Percentiles rank a stretch among this genome's conserved stretches.
Evolutionary conservation across 2,329 filamentous ascomycete genomes (phyloP).

Genomic region (Trichoderma gracile): DNA sequence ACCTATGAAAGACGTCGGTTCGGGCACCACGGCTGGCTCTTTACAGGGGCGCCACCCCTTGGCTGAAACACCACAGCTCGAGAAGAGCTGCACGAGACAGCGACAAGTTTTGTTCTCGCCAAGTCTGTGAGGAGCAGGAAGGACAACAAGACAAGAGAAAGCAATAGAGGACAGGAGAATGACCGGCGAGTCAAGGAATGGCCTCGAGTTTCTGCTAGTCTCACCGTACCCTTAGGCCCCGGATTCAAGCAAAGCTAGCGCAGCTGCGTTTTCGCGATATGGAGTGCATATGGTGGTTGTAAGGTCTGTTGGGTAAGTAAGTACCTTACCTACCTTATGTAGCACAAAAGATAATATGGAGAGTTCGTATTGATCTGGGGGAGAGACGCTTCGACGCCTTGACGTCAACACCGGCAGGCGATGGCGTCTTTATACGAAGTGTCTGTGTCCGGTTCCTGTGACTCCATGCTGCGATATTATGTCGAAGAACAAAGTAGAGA

Average conservation of each 20-base stretch:
- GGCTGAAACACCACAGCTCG: not conserved
- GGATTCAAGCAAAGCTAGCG: slow-evolving; percentile 4
- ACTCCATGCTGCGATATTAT: not conserved
- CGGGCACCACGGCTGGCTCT: not conserved
- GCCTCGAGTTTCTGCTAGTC: not conserved
- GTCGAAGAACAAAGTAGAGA: not conserved
- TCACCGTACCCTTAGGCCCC: not conserved
- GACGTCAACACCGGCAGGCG: slow-evolving; percentile 9
- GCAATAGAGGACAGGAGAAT: not conserved
- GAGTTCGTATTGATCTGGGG: not conserved
- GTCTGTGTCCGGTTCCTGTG: not conserved
- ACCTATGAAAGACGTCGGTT: not conserved
- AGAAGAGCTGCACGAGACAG: not conserved
- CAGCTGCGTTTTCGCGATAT: not conserved
- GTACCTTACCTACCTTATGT: too few relatives aligned
- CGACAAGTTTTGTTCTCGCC: not conserved
- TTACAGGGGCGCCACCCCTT: not conserved
- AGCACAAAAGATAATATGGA: too few relatives aligned
- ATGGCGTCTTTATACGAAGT: slow-evolving; percentile 8
- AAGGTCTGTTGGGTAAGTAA: too few relatives aligned
- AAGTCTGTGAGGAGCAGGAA: not conserved
- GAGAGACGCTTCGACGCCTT: not conserved
- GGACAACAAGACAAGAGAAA: not conserved
- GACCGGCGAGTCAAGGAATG: not conserved
- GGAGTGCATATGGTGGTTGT: slow-evolving; percentile 3